These are phyloP conservation scores for Aspergillus calidoustus DNA, from an alignment of 2,329 filamentous ascomycete genomes.

Conservation along the genomic window DNA sequence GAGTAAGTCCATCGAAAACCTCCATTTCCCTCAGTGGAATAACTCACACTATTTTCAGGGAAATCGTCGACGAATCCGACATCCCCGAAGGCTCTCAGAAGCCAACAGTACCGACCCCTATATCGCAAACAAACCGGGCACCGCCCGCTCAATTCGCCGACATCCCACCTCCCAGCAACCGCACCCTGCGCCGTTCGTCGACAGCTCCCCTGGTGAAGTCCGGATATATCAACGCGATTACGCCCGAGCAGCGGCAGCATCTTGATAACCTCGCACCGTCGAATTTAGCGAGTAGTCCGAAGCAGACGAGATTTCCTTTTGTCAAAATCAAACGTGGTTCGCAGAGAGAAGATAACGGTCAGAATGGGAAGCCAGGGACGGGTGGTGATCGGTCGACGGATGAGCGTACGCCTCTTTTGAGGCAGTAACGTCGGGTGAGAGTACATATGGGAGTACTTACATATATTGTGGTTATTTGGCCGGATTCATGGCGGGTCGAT, in stretches of 20 bases:
- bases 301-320: slow-evolving; percentile 63
- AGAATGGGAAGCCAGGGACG: no score
- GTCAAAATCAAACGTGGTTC: slow-evolving; percentile 63
- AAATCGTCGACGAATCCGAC: slow-evolving; percentile 98
- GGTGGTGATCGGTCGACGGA: no score
- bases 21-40: no score
- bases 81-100: slow-evolving; percentile 98
- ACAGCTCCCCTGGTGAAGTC: slow-evolving; percentile 39
- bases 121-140: slow-evolving; percentile 49
- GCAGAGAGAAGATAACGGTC: no score
- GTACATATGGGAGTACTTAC: no score
- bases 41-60: no score
- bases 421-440: no score
- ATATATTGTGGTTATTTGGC: no score
- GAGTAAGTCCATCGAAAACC: slow-evolving; percentile 80
- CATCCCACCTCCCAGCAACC: slow-evolving; percentile 30
- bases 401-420: no score
- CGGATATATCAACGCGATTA: slow-evolving; percentile 37
- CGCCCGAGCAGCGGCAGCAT: slow-evolving; percentile 62
- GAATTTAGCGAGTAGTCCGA: slow-evolving; percentile 64
- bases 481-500: no score
- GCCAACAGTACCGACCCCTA: slow-evolving; percentile 82
- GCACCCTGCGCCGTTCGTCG: slow-evolving; percentile 17
- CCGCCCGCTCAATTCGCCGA: slow-evolving; percentile 41
- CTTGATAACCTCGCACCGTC: slow-evolving; percentile 69